Conservation (phyloP, 192 early-diverging fungal species). For the Backusella circina region DNA sequence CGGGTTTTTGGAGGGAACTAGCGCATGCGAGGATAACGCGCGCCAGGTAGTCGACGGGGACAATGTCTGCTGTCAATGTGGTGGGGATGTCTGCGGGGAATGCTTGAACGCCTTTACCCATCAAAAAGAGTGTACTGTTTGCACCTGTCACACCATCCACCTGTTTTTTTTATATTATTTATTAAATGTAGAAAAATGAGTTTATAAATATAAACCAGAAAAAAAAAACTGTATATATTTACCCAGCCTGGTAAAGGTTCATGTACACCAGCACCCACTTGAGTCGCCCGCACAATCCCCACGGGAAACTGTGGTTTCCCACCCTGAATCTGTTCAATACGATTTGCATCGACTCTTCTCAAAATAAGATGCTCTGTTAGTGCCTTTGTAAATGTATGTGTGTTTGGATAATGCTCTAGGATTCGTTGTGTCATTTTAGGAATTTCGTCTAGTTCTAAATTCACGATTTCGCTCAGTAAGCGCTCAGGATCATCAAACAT, state of each 20-base stretch:
- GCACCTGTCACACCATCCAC: conserved; percentile 37
- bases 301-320: conserved; percentile 37
- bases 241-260: conserved; percentile 40
- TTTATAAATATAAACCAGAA: neutral
- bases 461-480: conserved; percentile 31
- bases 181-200: neutral
- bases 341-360: conserved; percentile 35
- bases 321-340: conserved; percentile 32
- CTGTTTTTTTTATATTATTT: neutral
- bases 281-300: conserved; percentile 32
- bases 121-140: conserved; percentile 23
- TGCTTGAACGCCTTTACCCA: conserved; percentile 27
- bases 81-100: conserved; percentile 22
- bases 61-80: conserved; percentile 26
- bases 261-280: conserved; percentile 23
- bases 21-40: conserved; percentile 23
- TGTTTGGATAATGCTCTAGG: conserved; percentile 41
- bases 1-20: conserved; percentile 7
- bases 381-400: conserved; percentile 48
- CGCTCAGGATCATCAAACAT: conserved; percentile 35
- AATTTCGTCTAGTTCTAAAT: conserved; percentile 34
- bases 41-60: conserved; percentile 34
- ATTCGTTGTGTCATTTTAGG: conserved; percentile 39
- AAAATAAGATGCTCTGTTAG: conserved; percentile 47
- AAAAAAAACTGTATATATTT: neutral